Percentiles rank a stretch among this genome's conserved stretches.
Evolutionary conservation across 2,329 filamentous ascomycete species (phyloP).

Genomic region (Annulohypoxylon truncatum): DNA sequence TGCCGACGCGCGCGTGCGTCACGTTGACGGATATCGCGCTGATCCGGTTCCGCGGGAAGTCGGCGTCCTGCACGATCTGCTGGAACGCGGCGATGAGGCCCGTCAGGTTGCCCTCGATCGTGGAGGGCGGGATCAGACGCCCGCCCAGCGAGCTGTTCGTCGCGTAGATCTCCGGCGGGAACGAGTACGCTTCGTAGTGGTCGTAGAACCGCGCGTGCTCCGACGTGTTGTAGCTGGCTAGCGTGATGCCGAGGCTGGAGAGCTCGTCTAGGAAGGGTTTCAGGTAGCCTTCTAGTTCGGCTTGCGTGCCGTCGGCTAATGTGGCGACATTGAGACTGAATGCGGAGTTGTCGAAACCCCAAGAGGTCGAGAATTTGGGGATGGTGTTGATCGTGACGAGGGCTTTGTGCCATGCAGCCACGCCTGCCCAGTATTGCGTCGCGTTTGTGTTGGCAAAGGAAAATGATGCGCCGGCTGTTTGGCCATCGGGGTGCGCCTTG

Average conservation of each 20-base stretch:
- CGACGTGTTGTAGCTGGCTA: too few species aligned
- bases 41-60: neutral
- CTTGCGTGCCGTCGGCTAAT: neutral
- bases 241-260: neutral
- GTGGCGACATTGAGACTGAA: slow-evolving; percentile 14
- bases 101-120: too few species aligned
- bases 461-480: neutral
- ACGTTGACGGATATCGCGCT: slow-evolving; percentile 6
- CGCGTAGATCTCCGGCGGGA: too few species aligned
- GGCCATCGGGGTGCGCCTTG: neutral
- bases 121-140: too few species aligned
- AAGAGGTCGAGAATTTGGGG: slow-evolving; percentile 3
- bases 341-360: neutral
- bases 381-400: slow-evolving; percentile 3
- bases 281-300: neutral
- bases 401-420: slow-evolving; percentile 6
- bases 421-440: slow-evolving; percentile 2
- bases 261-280: neutral
- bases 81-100: too few species aligned
- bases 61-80: neutral
- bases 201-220: too few species aligned
- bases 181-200: too few species aligned
- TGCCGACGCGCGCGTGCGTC: neutral
- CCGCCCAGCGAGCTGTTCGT: too few species aligned
- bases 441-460: slow-evolving; percentile 6